Percentiles rank a stretch among this genome's conserved stretches.
phyloP scores from a whole-genome alignment of 805 yeast species.

The Blastobotrys chiropterorum region DNA sequence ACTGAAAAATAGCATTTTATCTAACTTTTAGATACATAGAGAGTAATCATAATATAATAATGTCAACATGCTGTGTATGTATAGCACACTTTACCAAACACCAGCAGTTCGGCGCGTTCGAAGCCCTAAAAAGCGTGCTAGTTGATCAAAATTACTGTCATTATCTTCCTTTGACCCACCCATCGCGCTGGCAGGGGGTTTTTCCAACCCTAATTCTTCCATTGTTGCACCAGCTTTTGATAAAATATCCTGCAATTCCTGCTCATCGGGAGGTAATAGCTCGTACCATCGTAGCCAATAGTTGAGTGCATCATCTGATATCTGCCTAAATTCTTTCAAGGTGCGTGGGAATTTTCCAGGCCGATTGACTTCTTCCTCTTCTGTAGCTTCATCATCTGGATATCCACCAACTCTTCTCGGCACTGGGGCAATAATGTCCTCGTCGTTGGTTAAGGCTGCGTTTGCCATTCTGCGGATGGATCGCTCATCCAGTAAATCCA shows the following conservation, averaged over 20 bases:
- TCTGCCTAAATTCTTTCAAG: slow-evolving; percentile 43
- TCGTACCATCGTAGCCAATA: slow-evolving; percentile 69
- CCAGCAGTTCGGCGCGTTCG: slow-evolving; percentile 45
- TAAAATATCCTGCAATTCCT: slow-evolving; percentile 48
- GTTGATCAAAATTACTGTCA: slow-evolving; percentile 50
- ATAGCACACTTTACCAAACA: slow-evolving; percentile 51
- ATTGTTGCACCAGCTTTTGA: slow-evolving; percentile 27
- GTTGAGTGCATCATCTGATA: slow-evolving; percentile 43
- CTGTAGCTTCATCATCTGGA: slow-evolving; percentile 34
- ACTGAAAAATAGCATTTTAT: neutral
- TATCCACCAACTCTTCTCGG: slow-evolving; percentile 75
- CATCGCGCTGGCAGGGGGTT: slow-evolving; percentile 22
- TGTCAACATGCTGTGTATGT: too few relatives aligned
- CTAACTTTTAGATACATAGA: too few relatives aligned
- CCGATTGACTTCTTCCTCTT: slow-evolving; percentile 6
- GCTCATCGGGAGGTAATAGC: slow-evolving; percentile 56
- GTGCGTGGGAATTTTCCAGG: slow-evolving; percentile 59
- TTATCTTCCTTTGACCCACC: slow-evolving; percentile 43
- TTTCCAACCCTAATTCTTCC: slow-evolving; percentile 37
- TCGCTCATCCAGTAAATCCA: slow-evolving; percentile 69
- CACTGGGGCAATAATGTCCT: slow-evolving; percentile 54
- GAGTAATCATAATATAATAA: too few relatives aligned
- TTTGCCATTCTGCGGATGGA: slow-evolving; percentile 66
- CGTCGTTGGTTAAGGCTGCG: slow-evolving; percentile 39
- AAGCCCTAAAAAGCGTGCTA: slow-evolving; percentile 67